These are phyloP conservation scores for Choricystis sp. DNA, from an alignment of 139 green algal genomes.

Conservation along the genomic window DNA sequence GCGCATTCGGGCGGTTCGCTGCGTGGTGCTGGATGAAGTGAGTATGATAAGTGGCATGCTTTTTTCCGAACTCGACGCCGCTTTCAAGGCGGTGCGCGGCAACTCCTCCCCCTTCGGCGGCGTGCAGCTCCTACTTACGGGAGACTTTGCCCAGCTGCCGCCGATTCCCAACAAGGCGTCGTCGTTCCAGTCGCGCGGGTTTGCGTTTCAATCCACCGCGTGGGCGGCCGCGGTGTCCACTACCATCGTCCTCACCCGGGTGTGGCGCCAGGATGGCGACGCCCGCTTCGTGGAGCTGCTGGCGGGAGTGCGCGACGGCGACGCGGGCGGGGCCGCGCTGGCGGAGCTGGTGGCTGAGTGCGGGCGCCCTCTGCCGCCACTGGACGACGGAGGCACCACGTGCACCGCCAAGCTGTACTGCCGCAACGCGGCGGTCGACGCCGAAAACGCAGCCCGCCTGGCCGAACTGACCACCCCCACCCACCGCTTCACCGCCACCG, in stretches of 20 bases:
- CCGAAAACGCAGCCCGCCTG: too few relatives aligned
- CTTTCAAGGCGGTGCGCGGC: constrained; percentile 6
- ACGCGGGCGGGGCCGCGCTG: constrained; percentile 13
- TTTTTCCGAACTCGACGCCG: constrained; percentile 25
- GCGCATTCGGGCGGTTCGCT: constrained; percentile 10
- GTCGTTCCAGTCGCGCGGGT: constrained; percentile 47
- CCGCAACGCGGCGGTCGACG: constrained; percentile 47
- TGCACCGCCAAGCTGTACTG: constrained; percentile 32
- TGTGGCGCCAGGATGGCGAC: constrained; percentile 42
- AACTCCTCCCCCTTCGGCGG: constrained; percentile 28
- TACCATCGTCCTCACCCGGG: constrained; percentile 15
- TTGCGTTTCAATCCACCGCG: constrained; percentile 39
- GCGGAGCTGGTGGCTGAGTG: constrained; percentile 14
- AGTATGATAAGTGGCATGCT: constrained; percentile 45
- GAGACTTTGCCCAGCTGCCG: constrained; percentile 51
- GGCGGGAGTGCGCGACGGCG: constrained; percentile 27
- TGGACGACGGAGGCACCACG: constrained; percentile 27
- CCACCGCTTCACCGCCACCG: too few relatives aligned
- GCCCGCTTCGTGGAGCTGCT: constrained; percentile 29
- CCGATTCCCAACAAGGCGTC: constrained; percentile 22
- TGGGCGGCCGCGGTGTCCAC: constrained; percentile 28
- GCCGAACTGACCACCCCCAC: too few relatives aligned
- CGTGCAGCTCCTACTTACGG: constrained; percentile 44
- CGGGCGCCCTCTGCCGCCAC: constrained; percentile 15
- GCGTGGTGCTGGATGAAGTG: constrained; percentile 41